Evolutionary conservation across 306 rosid species (phyloP), one percentile per base, ranked within the genome.

Genomic region (Potentilla sterilis): DNA sequence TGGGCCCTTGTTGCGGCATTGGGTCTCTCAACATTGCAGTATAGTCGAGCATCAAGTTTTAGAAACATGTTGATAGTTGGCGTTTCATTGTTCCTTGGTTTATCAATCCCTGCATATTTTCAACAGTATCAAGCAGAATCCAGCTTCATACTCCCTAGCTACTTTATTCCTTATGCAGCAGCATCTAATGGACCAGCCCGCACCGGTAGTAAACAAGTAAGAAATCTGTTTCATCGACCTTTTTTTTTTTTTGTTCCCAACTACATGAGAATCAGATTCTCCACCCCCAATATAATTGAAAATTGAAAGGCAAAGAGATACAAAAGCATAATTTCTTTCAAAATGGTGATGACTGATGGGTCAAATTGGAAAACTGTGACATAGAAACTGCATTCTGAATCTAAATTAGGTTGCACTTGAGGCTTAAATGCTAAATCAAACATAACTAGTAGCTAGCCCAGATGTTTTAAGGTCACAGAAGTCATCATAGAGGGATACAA

Each of bases 101-200:
- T 95, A 82, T 95, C 98, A 6, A 70, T 95, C 64, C 97, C 97
- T 69, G 85, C 98, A 47, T 95, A 95, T 84, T 90, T 95, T 86
- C 98, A 95, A 80, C 97, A 85, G 75, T 95, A 87, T 79, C 95
- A 90, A 67, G 79, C 96, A 24, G 91, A 78, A 61, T 67, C 86
- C 59, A 84, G 84, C 83, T 85, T 92, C 74, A 86, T 95, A 63
- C 86, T 95, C 40, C 98, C 98, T 13, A 85, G 92, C 80, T 92
- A 95, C 83, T 81, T 95, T 55, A 81, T 95, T 86, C 96, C 96
- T 28, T 95, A 87, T n/a, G 84, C 89, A 2, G 97, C 97, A 38
- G 98, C 98, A 52, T 92, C 98, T 46, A 85, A 75, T 81, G 98
- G 98, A 35, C 98, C 98, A 19, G 83, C 87, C 78, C 88, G 66